A percentile compares a stretch with the other conserved stretches of the same genome.
These are phyloP conservation scores for Fagopyrum homotropicum DNA, from an alignment of 148 eudicot species.

Conservation along the genomic window DNA sequence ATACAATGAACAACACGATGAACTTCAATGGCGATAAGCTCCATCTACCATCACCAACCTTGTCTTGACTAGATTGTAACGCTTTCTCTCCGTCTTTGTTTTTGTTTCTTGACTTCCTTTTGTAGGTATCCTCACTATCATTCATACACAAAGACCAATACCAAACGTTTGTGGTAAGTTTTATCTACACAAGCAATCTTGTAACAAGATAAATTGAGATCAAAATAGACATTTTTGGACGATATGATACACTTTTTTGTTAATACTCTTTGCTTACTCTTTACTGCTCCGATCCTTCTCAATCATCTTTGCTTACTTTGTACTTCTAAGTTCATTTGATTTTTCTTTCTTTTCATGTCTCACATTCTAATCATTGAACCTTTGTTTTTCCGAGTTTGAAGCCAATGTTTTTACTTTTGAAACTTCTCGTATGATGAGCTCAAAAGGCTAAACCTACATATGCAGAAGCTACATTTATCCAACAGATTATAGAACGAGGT, in stretches of 20 bases:
- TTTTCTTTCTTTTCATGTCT: neutral
- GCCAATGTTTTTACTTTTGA: neutral
- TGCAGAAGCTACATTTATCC: too few relatives aligned
- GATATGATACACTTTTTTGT: neutral
- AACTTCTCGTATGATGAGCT: neutral
- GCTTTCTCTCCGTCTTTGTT: constrained; percentile 23
- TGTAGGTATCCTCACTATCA: constrained; percentile 59
- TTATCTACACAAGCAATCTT: neutral
- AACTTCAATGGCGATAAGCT: constrained; percentile 44
- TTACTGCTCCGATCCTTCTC: neutral
- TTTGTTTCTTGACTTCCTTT: constrained; percentile 47
- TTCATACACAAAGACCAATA: neutral
- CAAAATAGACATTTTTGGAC: too few relatives aligned
- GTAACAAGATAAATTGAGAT: too few relatives aligned
- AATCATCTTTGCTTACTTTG: constrained; percentile 9
- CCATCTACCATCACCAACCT: constrained; percentile 35
- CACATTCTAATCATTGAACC: neutral
- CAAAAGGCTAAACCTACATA: neutral
- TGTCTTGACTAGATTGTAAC: constrained; percentile 18
- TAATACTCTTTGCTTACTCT: neutral
- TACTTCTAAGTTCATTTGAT: constrained; percentile 1
- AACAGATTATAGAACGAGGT: too few relatives aligned
- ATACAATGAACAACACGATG: constrained; percentile 28
- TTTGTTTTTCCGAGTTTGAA: neutral
- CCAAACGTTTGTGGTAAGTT: too few relatives aligned